Base-by-base conservation (phyloP, 2,329 filamentous ascomycete species). In the Sarocladiaceae sp. region DNA sequence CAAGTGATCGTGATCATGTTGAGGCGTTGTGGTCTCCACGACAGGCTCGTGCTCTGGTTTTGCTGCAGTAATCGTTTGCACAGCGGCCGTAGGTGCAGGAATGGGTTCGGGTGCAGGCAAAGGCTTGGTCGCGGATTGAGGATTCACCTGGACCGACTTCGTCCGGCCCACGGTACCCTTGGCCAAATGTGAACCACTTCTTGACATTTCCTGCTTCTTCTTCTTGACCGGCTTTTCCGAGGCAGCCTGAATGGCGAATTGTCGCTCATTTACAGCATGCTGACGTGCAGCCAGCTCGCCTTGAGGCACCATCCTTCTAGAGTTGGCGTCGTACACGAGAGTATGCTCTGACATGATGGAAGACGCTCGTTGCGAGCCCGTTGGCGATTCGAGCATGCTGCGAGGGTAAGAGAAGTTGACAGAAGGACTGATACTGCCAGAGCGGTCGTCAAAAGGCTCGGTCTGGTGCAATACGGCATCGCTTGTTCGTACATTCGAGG, bases 271-370 rank as follows among this genome's bases (percentile, higher is more conserved):
- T 3, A 74, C 60, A 28, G 61, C 66, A 51, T 75, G 70, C 49
- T 78, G 73, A 40, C 67, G 67, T 48, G 64, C 73, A 57, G 71
- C 42, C 17, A 79, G 56, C 23, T 78, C 69, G 5, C 29, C 46
- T 28, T 53, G 50, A 3, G 77, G 74, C 3, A 86, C 72, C 73
- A 85, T 83, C 54, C 83, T 78, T 57, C 83, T 75, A 15, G 83
- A 84, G 58, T 86, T 85, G n/a, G 82, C 74, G 56, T 86, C 83
- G 59, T 84, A 83, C 44, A 87, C 78, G 64, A 87, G 59, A 28
- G 70, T 64, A 57, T 75, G 61, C 37, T 74, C 69, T 37, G 71
- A 62, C 5, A 56, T 52, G 2, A 57, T 52, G 3, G 68, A 52
- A 13, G 23, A 8, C 29, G 57, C 53, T 13, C 50, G 54, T 33